These are phyloP conservation scores for Diaporthe sp. DNA, from an alignment of 2,329 filamentous ascomycete species.

Conservation along the genomic window DNA sequence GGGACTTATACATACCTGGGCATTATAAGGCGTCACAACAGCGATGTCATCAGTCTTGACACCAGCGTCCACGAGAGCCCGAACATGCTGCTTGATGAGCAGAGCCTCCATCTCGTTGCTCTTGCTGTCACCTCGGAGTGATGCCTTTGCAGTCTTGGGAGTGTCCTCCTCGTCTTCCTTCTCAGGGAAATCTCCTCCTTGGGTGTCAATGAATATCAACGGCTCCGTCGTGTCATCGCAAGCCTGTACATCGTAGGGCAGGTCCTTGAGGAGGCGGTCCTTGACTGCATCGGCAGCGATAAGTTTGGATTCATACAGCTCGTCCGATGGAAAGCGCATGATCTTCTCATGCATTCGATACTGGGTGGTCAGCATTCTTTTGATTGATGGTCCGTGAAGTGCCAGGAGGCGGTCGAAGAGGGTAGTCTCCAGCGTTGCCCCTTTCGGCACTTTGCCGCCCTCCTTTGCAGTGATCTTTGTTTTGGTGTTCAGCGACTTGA, in stretches of 20 bases:
- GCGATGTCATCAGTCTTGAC: constrained; percentile 89
- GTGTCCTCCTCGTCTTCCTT: constrained; percentile 80
- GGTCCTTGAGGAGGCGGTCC: constrained; percentile 78
- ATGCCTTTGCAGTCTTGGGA: constrained; percentile 60
- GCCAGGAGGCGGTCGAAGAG: constrained; percentile 90
- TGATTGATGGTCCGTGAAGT: constrained; percentile 86
- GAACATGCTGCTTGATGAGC: constrained; percentile 84
- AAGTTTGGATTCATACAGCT: constrained; percentile 87
- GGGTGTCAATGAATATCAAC: constrained; percentile 94
- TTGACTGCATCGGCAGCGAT: constrained; percentile 86
- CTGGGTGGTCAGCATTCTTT: constrained; percentile 95
- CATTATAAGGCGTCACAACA: constrained; percentile 96
- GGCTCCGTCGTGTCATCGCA: constrained; percentile 91
- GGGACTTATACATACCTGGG: constrained; percentile 71
- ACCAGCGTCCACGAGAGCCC: constrained; percentile 81
- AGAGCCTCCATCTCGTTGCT: constrained; percentile 92
- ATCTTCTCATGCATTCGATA: constrained; percentile 98
- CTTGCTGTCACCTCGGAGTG: constrained; percentile 75
- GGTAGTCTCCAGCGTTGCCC: constrained; percentile 84
- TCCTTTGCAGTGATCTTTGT: constrained; percentile 50
- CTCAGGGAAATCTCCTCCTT: constrained; percentile 93
- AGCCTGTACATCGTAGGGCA: constrained; percentile 83
- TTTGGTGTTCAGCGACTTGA: constrained; percentile 81
- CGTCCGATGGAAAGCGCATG: constrained; percentile 92
- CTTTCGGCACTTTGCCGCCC: constrained; percentile 58